Conservation (phyloP, 176 grass and related monocot species). For the Musa itinerans region DNA sequence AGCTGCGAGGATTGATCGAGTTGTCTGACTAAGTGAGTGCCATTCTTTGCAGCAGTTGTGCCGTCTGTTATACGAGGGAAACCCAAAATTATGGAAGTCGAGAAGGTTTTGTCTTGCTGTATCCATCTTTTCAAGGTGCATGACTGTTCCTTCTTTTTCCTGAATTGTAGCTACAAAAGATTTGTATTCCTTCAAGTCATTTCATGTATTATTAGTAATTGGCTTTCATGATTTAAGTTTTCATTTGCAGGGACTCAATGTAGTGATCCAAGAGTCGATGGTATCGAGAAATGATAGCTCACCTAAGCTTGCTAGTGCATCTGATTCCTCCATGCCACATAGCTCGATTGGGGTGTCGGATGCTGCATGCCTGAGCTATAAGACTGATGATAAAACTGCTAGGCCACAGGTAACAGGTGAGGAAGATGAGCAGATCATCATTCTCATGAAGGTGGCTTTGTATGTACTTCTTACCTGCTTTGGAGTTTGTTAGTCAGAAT, state of each 20-base stretch:
- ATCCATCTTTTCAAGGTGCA: slow-evolving; percentile 63
- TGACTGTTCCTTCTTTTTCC: neutral
- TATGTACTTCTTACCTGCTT: no score
- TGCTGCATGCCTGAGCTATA: slow-evolving; percentile 75
- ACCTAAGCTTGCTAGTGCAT: slow-evolving; percentile 35
- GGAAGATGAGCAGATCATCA: slow-evolving; percentile 46
- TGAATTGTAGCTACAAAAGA: neutral
- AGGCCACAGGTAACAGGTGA: slow-evolving; percentile 65
- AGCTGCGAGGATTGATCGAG: neutral
- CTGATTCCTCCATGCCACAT: slow-evolving; percentile 44
- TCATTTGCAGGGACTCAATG: slow-evolving; percentile 38
- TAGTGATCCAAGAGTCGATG: slow-evolving; percentile 65
- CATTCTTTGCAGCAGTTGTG: slow-evolving; percentile 49
- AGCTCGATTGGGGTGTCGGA: slow-evolving; percentile 88
- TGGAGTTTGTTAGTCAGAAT: slow-evolving; percentile 12
- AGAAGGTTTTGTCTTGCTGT: slow-evolving; percentile 45
- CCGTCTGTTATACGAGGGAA: slow-evolving; percentile 44
- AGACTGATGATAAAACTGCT: slow-evolving; percentile 30
- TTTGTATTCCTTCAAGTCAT: neutral
- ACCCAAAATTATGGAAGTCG: slow-evolving; percentile 38
- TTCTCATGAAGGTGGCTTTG: neutral
- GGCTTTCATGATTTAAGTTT: neutral
- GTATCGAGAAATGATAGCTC: slow-evolving; percentile 33
- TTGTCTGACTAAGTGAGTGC: slow-evolving; percentile 6
- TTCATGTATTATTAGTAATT: neutral